phyloP scores from a whole-genome alignment of 1,139 yeast species.

The Taphrina confusa region DNA sequence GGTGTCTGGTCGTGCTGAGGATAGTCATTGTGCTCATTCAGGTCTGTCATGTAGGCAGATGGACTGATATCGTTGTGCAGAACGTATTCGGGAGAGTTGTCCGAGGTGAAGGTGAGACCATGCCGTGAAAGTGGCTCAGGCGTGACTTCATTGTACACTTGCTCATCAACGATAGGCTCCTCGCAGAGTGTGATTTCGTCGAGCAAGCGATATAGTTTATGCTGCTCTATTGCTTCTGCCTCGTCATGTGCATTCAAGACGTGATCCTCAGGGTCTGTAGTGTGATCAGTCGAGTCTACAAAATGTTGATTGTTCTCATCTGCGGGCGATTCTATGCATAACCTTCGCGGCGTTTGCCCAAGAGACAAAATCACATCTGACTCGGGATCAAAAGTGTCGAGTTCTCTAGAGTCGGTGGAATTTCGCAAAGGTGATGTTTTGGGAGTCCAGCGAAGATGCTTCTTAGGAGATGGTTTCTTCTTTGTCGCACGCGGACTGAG shows the following conservation, averaged over 20 bases:
- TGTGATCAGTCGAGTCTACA: no score
- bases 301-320: not conserved
- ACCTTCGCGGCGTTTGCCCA: not conserved
- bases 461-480: not conserved
- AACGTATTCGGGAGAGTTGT: not conserved
- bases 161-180: not conserved
- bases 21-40: not conserved
- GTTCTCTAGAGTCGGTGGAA: not conserved
- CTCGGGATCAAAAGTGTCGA: not conserved
- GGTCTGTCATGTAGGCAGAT: not conserved
- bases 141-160: not conserved
- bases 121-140: not conserved
- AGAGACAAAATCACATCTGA: no score
- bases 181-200: not conserved
- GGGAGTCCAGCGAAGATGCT: not conserved
- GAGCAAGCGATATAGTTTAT: not conserved
- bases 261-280: not conserved
- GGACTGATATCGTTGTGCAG: conserved; percentile 1
- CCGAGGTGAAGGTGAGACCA: not conserved
- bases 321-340: not conserved
- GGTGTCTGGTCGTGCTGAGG: no score
- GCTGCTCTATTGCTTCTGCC: not conserved
- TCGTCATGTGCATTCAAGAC: not conserved
- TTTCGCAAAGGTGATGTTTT: not conserved
- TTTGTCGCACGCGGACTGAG: not conserved